These are phyloP conservation scores for Pseudogymnoascus sp. DNA, from an alignment of 2,329 filamentous ascomycete genomes.

Conservation along the genomic window DNA sequence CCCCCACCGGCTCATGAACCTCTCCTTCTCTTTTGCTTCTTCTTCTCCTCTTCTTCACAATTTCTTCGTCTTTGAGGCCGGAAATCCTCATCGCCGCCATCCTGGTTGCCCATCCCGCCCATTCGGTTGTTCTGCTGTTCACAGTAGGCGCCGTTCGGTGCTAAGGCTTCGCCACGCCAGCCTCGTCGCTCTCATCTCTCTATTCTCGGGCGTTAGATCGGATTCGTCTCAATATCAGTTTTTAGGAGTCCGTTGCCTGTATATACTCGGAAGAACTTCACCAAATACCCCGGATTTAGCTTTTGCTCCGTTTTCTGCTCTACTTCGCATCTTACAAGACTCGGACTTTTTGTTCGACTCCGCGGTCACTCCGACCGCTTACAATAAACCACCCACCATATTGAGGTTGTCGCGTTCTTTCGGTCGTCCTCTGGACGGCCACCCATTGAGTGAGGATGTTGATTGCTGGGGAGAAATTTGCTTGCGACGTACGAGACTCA, in stretches of 20 bases:
- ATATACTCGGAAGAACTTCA: conserved; percentile 11
- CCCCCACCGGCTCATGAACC: conserved; percentile 14
- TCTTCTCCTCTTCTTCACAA: conserved; percentile 16
- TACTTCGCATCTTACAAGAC: conserved; percentile 13
- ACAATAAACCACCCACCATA: conserved; percentile 16
- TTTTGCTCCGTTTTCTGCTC: conserved; percentile 7
- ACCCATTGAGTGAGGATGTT: conserved; percentile 47
- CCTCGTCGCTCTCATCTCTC: conserved; percentile 21
- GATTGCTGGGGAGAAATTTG: conserved; percentile 93
- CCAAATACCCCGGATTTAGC: conserved; percentile 13
- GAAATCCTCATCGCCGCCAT: conserved; percentile 13
- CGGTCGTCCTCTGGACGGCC: conserved; percentile 20
- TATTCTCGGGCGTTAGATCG: conserved; percentile 3
- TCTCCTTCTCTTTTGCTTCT: conserved; percentile 14
- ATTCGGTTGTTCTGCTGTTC: conserved; percentile 17
- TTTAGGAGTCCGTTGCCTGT: conserved; percentile 6
- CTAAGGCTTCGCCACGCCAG: conserved; percentile 18
- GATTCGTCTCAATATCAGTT: conserved; percentile 7
- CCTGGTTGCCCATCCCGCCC: conserved; percentile 18
- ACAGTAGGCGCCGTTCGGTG: conserved; percentile 18
- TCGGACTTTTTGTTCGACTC: conserved; percentile 9
- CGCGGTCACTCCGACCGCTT: conserved; percentile 15
- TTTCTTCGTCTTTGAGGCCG: conserved; percentile 11
- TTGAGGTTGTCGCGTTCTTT: conserved; percentile 17
- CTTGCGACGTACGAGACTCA: conserved; percentile 64